phyloP scores from a whole-genome alignment of 441 rosid genomes.

The Biscutella laevigata region DNA sequence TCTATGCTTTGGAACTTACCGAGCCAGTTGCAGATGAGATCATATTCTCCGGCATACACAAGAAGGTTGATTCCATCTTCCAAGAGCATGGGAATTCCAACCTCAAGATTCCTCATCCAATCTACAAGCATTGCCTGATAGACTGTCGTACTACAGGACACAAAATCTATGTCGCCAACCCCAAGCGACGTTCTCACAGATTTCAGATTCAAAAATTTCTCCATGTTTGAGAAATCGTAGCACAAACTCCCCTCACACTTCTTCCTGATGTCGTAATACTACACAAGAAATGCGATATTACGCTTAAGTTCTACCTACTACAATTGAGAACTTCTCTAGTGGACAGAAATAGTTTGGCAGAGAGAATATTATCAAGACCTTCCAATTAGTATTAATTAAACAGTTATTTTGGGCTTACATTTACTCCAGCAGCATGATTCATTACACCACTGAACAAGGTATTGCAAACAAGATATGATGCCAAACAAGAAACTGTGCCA shows the following conservation, averaged over 20 bases:
- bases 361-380: background rate
- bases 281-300: slow-evolving; percentile 21
- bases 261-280: slow-evolving; percentile 91
- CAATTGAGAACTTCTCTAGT: background rate
- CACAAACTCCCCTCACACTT: slow-evolving; percentile 79
- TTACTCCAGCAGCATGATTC: slow-evolving; percentile 46
- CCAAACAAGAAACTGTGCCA: slow-evolving; percentile 86
- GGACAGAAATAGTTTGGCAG: background rate
- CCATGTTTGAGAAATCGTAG: slow-evolving; percentile 92
- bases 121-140: slow-evolving; percentile 77
- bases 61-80: slow-evolving; percentile 85
- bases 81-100: slow-evolving; percentile 74
- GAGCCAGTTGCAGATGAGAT: slow-evolving; percentile 97
- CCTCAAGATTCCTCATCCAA: slow-evolving; percentile 91
- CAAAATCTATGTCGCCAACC: slow-evolving; percentile 64
- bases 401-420: slow-evolving; percentile 40
- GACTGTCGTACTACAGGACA: slow-evolving; percentile 70
- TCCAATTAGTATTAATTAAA: background rate
- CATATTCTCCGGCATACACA: slow-evolving; percentile 91
- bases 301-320: background rate
- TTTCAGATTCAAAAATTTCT: slow-evolving; percentile 62
- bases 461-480: slow-evolving; percentile 82
- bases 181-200: slow-evolving; percentile 65
- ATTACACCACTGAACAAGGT: slow-evolving; percentile 62
- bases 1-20: slow-evolving; percentile 35